These are phyloP conservation scores for Leishmania turanica DNA, from an alignment of 208 protist species.

Conservation along the genomic window DNA sequence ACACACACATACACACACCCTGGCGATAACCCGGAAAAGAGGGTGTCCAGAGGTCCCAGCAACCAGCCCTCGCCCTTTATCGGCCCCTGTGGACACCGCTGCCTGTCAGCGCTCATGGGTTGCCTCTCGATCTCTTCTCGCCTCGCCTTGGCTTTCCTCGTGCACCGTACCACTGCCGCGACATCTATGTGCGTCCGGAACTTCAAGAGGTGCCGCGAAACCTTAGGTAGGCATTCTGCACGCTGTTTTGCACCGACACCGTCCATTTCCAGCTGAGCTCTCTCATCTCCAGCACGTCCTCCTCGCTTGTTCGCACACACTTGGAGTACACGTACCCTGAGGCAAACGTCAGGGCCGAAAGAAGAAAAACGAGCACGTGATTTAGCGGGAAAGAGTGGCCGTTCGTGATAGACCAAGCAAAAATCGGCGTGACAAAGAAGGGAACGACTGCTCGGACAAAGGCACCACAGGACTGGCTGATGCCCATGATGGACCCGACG, in stretches of 20 bases:
- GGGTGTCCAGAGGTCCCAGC: not conserved
- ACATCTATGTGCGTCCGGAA: too few relatives aligned
- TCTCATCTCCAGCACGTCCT: slow-evolving; percentile 27
- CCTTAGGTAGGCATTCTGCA: not conserved
- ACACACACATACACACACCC: not conserved
- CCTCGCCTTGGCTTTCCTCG: not conserved
- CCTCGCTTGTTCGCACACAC: slow-evolving; percentile 27
- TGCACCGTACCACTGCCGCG: not conserved
- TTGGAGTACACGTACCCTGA: slow-evolving; percentile 18
- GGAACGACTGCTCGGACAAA: slow-evolving; percentile 43
- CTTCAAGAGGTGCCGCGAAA: not conserved
- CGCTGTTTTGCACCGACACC: not conserved
- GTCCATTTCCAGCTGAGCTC: not conserved
- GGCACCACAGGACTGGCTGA: slow-evolving; percentile 58
- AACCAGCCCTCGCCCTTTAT: not conserved
- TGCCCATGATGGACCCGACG: slow-evolving; percentile 61
- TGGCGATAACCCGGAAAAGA: not conserved
- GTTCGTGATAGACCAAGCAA: slow-evolving; percentile 59
- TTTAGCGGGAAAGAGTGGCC: slow-evolving; percentile 54
- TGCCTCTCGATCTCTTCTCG: not conserved
- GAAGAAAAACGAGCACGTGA: slow-evolving; percentile 50
- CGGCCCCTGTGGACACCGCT: too few relatives aligned
- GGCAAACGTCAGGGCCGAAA: slow-evolving; percentile 22
- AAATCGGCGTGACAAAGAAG: slow-evolving; percentile 51
- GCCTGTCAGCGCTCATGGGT: too few relatives aligned